These are phyloP conservation scores for Aspergillus sojae DNA, from an alignment of 2,329 filamentous ascomycete genomes.

Conservation along the genomic window DNA sequence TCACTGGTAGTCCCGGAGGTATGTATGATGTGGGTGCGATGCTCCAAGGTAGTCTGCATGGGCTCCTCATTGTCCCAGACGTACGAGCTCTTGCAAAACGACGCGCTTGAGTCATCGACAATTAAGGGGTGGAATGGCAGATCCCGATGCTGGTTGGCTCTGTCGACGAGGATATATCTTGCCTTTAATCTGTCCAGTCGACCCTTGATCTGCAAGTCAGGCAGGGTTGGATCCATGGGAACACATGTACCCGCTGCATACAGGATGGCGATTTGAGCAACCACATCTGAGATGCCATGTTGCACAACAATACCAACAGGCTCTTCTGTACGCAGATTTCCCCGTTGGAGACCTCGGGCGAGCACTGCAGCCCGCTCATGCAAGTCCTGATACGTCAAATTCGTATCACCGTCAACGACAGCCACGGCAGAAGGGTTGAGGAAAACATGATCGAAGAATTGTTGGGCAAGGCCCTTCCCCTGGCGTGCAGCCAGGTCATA, in stretches of 20 bases:
- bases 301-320: slow-evolving; percentile 24
- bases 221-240: slow-evolving; percentile 24
- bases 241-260: slow-evolving; percentile 27
- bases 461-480: not conserved
- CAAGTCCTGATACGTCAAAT: not conserved
- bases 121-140: not conserved
- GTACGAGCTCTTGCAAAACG: not conserved
- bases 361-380: not conserved
- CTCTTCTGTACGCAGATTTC: not conserved
- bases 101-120: not conserved
- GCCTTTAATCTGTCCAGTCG: slow-evolving; percentile 13
- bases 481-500: not conserved
- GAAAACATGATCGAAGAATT: not conserved
- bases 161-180: not conserved
- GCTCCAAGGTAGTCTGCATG: not conserved
- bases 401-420: not conserved
- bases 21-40: slow-evolving; percentile 23
- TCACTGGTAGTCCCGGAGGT: slow-evolving; percentile 27
- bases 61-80: not conserved
- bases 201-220: slow-evolving; percentile 21
- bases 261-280: slow-evolving; percentile 28
- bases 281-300: slow-evolving; percentile 20
- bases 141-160: not conserved
- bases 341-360: not conserved
- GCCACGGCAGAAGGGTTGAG: not conserved